A percentile compares a stretch with the other conserved stretches of the same genome.
Conservation (phyloP, 2,329 filamentous ascomycete genomes). For the Arthroderma sp. region DNA sequence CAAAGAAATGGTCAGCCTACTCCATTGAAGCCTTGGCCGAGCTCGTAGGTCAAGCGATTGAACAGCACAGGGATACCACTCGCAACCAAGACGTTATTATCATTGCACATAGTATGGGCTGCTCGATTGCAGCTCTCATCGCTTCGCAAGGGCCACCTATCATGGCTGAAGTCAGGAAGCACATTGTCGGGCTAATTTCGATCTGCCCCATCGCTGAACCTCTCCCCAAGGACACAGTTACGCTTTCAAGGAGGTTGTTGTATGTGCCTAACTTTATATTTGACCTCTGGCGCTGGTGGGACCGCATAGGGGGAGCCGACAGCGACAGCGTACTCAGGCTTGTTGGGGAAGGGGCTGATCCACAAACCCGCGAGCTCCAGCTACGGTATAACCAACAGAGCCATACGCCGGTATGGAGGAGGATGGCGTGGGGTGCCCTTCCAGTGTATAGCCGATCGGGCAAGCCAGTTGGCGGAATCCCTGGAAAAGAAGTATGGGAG, state of each 20-base stretch:
- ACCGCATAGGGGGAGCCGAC: slow-evolving; percentile 62
- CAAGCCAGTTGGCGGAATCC: slow-evolving; percentile 50
- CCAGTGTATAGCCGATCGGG: slow-evolving; percentile 47
- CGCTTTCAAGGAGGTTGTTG: slow-evolving; percentile 46
- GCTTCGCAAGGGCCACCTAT: slow-evolving; percentile 49
- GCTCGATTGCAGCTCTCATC: slow-evolving; percentile 61
- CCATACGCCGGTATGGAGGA: slow-evolving; percentile 65
- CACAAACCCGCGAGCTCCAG: slow-evolving; percentile 33
- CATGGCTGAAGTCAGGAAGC: slow-evolving; percentile 42
- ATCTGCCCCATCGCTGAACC: slow-evolving; percentile 67
- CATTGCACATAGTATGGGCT: slow-evolving; percentile 84
- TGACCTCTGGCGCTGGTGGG: slow-evolving; percentile 63
- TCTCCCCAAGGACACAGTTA: slow-evolving; percentile 42
- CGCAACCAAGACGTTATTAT: slow-evolving; percentile 61
- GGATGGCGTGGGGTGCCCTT: slow-evolving; percentile 63
- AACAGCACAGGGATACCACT: slow-evolving; percentile 55
- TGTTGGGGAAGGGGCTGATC: slow-evolving; percentile 35
- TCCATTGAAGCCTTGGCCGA: slow-evolving; percentile 61
- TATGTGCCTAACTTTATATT: slow-evolving; percentile 58
- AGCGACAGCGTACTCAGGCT: slow-evolving; percentile 72
- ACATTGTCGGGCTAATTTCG: slow-evolving; percentile 64
- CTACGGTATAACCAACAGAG: slow-evolving; percentile 61
- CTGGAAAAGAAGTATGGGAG: slow-evolving; percentile 59
- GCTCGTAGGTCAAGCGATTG: slow-evolving; percentile 62
- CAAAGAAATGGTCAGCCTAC: slow-evolving; percentile 65